These are phyloP conservation scores for Neurospora sp. DNA, from an alignment of 495 filamentous ascomycete species.

Conservation along the genomic window DNA sequence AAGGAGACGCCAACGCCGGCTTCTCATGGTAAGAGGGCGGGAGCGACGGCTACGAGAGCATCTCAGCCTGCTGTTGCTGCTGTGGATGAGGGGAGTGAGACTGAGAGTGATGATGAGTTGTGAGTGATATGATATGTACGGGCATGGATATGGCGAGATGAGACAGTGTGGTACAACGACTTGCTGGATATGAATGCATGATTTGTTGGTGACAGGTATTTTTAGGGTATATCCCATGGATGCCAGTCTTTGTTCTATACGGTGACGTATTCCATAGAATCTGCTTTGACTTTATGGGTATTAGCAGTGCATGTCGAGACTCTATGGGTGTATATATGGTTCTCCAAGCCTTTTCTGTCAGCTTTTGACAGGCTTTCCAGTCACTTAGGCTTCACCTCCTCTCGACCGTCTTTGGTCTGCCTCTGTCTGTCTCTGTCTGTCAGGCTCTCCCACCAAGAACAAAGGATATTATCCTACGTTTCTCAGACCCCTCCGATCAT, in stretches of 20 bases:
- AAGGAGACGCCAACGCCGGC: conserved; percentile 1
- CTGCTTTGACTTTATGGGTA: background rate
- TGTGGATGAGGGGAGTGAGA: conserved; percentile 27
- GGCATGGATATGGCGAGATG: too few relatives aligned
- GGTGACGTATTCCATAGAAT: background rate
- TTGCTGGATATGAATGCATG: background rate
- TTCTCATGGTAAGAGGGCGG: conserved; percentile 6
- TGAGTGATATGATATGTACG: conserved; percentile 7
- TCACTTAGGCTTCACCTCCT: background rate
- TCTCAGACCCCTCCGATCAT: too few relatives aligned
- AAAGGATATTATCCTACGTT: too few relatives aligned
- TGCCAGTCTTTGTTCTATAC: background rate
- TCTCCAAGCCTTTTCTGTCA: background rate
- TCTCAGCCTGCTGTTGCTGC: conserved; percentile 3
- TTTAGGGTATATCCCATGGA: background rate
- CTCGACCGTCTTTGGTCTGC: background rate
- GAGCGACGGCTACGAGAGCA: conserved; percentile 14
- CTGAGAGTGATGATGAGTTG: conserved; percentile 34
- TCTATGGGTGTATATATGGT: background rate
- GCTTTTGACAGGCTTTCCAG: background rate
- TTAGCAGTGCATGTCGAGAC: background rate
- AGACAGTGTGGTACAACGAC: too few relatives aligned
- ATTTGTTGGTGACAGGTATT: background rate
- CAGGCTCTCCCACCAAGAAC: background rate
- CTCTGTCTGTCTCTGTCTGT: background rate